Conservation (phyloP, 805 yeast genomes). For the Starmerella stigmatis region DNA sequence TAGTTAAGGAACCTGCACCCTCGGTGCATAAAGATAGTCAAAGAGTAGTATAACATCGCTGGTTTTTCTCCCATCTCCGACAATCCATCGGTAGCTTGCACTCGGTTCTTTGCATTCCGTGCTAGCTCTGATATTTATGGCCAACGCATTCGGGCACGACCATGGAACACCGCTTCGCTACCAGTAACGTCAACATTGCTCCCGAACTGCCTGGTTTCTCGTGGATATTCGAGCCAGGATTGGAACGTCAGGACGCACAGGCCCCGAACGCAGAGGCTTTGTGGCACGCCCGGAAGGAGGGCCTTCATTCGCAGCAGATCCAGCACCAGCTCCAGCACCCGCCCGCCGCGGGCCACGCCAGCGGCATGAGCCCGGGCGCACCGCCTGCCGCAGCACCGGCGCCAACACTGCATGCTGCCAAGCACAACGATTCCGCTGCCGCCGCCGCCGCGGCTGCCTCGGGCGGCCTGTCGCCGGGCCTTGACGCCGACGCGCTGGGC, state of each 20-base stretch:
- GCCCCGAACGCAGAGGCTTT: background rate
- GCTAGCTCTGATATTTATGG: background rate
- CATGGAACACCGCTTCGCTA: constrained; percentile 6
- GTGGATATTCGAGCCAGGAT: constrained; percentile 3
- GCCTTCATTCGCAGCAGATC: background rate
- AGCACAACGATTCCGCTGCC: background rate
- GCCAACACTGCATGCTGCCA: background rate
- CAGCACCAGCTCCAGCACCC: no score
- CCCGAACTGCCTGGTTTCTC: constrained; percentile 4
- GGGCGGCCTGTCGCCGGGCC: background rate
- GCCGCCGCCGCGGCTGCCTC: background rate
- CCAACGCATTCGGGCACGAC: background rate
- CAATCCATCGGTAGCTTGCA: no score
- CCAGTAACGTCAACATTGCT: background rate
- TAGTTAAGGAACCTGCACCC: constrained; percentile 3
- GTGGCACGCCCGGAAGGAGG: constrained; percentile 2
- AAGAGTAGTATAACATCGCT: background rate
- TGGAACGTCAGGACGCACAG: background rate
- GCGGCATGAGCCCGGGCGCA: no score
- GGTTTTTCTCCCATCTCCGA: no score
- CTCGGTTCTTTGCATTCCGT: background rate
- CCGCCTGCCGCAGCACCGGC: background rate
- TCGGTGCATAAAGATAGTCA: constrained; percentile 1
- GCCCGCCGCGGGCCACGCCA: no score
- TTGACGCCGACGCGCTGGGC: no score